Percentiles rank a stretch among this genome's conserved stretches.
Evolutionary conservation across 345 rosid species (phyloP).

Genomic region (Citrus mangshanensis): DNA sequence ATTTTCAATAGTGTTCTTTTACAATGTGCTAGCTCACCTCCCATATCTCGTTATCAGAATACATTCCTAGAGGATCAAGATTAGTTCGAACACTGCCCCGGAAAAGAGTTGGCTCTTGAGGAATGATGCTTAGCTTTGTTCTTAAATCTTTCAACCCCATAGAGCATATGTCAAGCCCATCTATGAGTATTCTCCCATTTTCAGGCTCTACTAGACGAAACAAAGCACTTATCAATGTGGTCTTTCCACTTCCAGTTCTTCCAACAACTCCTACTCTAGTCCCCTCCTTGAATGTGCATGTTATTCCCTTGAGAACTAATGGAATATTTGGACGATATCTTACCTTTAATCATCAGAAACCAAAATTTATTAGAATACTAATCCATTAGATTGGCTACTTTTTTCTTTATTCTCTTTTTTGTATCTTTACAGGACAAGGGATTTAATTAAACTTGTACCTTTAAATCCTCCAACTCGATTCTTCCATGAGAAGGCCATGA

Average conservation of each 20-base stretch:
- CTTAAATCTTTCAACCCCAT: slow-evolving; percentile 85
- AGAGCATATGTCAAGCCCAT: slow-evolving; percentile 65
- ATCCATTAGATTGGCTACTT: neutral
- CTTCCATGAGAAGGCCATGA: slow-evolving; percentile 28
- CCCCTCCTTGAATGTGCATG: slow-evolving; percentile 32
- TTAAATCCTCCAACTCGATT: slow-evolving; percentile 24
- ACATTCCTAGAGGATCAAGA: slow-evolving; percentile 75
- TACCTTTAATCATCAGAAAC: slow-evolving; percentile 11
- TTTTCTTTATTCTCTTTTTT: too few species aligned
- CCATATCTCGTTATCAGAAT: slow-evolving; percentile 76
- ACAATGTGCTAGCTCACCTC: slow-evolving; percentile 35
- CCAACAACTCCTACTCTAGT: slow-evolving; percentile 85
- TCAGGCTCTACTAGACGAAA: slow-evolving; percentile 81
- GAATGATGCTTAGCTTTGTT: slow-evolving; percentile 88
- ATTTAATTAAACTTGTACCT: neutral
- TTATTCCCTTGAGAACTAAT: slow-evolving; percentile 33
- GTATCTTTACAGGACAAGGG: neutral
- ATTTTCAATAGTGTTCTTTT: neutral
- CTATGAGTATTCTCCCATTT: slow-evolving; percentile 65
- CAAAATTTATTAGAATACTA: neutral
- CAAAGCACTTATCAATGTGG: slow-evolving; percentile 82
- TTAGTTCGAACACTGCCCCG: slow-evolving; percentile 76
- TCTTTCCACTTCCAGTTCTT: slow-evolving; percentile 93
- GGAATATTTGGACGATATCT: slow-evolving; percentile 35
- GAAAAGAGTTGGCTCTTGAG: slow-evolving; percentile 92